phyloP scores from a whole-genome alignment of 2,329 filamentous ascomycete species.

The Pseudocercospora fijiensis region DNA sequence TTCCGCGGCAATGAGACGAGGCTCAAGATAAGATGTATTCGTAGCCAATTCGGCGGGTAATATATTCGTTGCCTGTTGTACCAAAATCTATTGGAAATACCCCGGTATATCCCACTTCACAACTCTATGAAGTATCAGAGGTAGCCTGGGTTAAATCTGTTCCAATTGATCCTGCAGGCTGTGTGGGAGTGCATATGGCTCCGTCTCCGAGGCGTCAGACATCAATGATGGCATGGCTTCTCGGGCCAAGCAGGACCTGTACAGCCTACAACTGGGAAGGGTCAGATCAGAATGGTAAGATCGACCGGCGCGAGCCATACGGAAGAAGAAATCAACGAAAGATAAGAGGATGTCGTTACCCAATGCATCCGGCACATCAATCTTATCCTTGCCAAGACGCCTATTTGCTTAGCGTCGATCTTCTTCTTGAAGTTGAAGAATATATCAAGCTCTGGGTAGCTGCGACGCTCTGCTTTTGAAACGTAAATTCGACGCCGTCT shows the following conservation, averaged over 20 bases:
- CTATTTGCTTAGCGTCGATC: not conserved
- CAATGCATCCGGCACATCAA: not conserved
- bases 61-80: not conserved
- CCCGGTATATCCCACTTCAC: constrained; percentile 4
- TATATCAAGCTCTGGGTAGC: not conserved
- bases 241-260: not conserved
- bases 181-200: not conserved
- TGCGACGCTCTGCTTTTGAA: not conserved
- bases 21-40: constrained; percentile 5
- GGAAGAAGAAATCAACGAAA: constrained; percentile 2
- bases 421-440: not conserved
- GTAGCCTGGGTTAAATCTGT: not conserved
- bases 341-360: not conserved
- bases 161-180: not conserved
- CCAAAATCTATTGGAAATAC: not conserved
- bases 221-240: not conserved
- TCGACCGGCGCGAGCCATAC: constrained; percentile 2
- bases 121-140: not conserved
- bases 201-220: not conserved
- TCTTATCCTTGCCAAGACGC: constrained; percentile 6
- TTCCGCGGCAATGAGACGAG: not conserved
- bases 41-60: not conserved
- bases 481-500: not conserved
- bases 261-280: not conserved
- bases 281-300: not conserved